Base-by-base conservation (phyloP, 2,329 filamentous ascomycete species). In the Sporothrix schenckii region DNA sequence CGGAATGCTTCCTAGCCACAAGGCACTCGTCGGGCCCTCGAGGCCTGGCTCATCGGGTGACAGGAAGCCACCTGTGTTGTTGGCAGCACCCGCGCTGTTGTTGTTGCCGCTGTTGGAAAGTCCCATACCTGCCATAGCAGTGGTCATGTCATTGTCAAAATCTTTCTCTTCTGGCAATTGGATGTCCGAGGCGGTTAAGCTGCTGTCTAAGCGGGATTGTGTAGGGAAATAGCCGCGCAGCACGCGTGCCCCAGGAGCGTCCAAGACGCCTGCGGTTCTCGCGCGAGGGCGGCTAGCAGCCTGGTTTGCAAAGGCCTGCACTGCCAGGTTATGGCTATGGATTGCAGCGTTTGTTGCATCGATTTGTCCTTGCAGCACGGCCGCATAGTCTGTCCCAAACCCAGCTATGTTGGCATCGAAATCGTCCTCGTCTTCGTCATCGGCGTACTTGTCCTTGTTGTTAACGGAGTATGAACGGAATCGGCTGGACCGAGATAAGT, bases 401-500 rank as follows among this genome's bases (percentile, higher is more conserved):
- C 81, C 80, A 69, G 87, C 77, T 71, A 81, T 78, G 27, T 85
- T 85, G 24, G 78, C 76, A 50, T 86, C 89, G 72, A 91, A 92
- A 19, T 92, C 90, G 72, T 93, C 91, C 68, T 93, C 91, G 67
- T 96, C 94, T 68, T 96, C 94, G 61, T 93, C 91, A 76, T 96
- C 93, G 2, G 92, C 94, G 76, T 98, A 98, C 79, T 95, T 96
- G 79, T 98, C 94, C 80, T 97, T 97, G 70, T 97, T 96, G 80
- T 99, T 99, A 74, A 99, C 95, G 0, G 95, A 99, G 80, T 97
- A 98, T 1, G 95, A 99, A 61, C 95, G 89, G 84, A 98, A 97
- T 68, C 95, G 89, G 79, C 92, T 98, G 58, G 92, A 91, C 78
- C 88, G 91, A 74, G 90, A 91, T 74, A 92, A 87, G 78, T 92